Evolutionary conservation across 768 basidiomycete genomes (phyloP), one percentile per base, ranked within the genome.

Genomic region (Tylopilus sp.): DNA sequence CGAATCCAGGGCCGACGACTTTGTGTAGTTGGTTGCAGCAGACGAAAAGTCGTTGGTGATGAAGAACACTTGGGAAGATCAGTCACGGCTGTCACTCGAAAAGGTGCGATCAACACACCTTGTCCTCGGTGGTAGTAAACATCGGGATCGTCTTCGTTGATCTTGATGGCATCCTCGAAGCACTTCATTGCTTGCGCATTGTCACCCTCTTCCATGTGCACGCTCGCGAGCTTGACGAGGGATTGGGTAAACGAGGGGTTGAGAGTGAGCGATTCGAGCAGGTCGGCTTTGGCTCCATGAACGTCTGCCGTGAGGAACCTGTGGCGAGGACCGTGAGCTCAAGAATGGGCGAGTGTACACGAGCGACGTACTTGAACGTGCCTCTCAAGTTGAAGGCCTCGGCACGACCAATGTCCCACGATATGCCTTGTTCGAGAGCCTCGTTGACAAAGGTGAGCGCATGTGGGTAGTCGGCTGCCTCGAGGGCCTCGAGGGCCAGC

Each of bases 51-150:
- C 86, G 70, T 86, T 87, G 79, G 94, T 90, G 68, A 98, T 96
- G 75, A 98, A 99, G 69, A 90, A 78, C 34, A 98, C 95, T 92
- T 54, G 12, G 22, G 1, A 36, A 24, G 40, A 28, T 58, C 26
- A 24, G 50, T 16, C 29, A n/a, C 17, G 7, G 52, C 29, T 17
- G 30, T 29, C 4, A 17, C 4, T 12, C 5, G n/a, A 21, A 12
- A 21, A 12, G 19, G 51, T 28, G 29, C 49, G 47, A 42, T 6
- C 13, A 22, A 57, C 59, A 16, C 30, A 89, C 91, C 91, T 78
- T 99, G 97, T 41, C 96, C 97, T 61, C 95, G 92, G 70, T 99
- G 97, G 72, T 99, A 99, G 76, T 92, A 98, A 52, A 97, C 92
- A 71, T 98, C 96, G 0, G 96, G 87, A 72, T 98, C 95, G 44